Conservation (phyloP, 768 basidiomycete genomes). For the Boletales sp. region DNA sequence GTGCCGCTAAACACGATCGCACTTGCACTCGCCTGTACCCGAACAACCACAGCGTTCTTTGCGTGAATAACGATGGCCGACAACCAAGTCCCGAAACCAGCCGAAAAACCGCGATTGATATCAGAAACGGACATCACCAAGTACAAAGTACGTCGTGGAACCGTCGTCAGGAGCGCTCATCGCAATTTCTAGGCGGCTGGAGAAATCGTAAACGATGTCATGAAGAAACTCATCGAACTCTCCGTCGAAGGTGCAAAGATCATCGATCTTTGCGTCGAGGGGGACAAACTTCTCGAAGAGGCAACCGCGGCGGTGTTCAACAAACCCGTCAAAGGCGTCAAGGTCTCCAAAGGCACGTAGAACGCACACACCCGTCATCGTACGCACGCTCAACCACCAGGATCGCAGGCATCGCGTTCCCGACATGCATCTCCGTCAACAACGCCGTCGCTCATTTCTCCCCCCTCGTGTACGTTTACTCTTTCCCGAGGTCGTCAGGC, state of each 20-base stretch:
- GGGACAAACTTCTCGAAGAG: conserved; percentile 89
- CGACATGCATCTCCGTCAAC: conserved; percentile 92
- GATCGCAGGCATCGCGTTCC: conserved; percentile 81
- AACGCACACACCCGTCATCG: neutral
- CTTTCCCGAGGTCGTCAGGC: neutral
- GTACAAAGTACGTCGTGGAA: conserved; percentile 62
- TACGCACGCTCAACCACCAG: conserved; percentile 6
- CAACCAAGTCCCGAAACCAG: conserved; percentile 40
- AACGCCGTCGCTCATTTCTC: conserved; percentile 95
- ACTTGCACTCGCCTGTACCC: conserved; percentile 3
- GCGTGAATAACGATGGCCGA: conserved; percentile 52
- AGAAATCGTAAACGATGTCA: conserved; percentile 81
- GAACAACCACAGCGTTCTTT: conserved; percentile 2
- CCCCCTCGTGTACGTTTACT: conserved; percentile 74
- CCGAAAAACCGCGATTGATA: conserved; percentile 53
- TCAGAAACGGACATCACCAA: conserved; percentile 78
- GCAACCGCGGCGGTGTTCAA: conserved; percentile 85
- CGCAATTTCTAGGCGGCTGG: conserved; percentile 65
- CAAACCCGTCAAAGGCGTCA: conserved; percentile 85
- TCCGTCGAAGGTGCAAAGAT: conserved; percentile 79
- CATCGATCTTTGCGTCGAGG: conserved; percentile 88
- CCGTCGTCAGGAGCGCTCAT: conserved; percentile 11
- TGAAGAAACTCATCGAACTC: conserved; percentile 79
- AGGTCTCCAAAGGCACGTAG: conserved; percentile 76
- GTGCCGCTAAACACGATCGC: conserved; percentile 3